These are phyloP conservation scores for Rasamsonia emersonii DNA, from an alignment of 2,329 filamentous ascomycete genomes.

Conservation along the genomic window DNA sequence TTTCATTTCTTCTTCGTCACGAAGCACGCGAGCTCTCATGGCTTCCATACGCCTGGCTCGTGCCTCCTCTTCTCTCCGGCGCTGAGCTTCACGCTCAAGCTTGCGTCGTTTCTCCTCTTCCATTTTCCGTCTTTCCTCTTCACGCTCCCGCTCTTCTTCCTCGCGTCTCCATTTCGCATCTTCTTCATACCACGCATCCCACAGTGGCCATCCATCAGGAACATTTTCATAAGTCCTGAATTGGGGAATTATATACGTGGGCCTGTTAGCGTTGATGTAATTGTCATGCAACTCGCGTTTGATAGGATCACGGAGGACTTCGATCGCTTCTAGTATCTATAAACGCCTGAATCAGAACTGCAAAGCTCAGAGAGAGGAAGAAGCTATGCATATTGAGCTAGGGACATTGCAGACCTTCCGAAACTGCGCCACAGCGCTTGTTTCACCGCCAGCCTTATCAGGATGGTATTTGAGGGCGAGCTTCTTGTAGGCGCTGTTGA, in stretches of 20 bases:
- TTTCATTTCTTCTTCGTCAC: conserved; percentile 9
- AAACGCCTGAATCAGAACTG: neutral
- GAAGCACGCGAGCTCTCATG: conserved; percentile 8
- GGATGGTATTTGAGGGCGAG: conserved; percentile 27
- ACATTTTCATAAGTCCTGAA: conserved; percentile 13
- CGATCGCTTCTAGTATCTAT: conserved; percentile 25
- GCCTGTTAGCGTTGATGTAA: neutral
- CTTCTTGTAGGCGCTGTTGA: conserved; percentile 25
- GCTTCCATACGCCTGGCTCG: conserved; percentile 7
- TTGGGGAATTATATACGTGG: conserved; percentile 1
- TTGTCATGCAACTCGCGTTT: conserved; percentile 16
- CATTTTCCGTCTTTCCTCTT: neutral
- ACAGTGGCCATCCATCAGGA: conserved; percentile 4
- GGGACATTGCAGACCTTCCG: neutral
- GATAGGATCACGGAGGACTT: conserved; percentile 23
- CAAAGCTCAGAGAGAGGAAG: neutral
- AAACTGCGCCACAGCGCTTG: conserved; percentile 1
- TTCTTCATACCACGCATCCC: neutral
- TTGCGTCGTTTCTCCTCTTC: neutral
- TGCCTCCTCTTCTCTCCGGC: neutral
- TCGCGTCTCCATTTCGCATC: conserved; percentile 13
- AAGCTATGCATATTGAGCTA: neutral
- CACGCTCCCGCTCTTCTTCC: conserved; percentile 13
- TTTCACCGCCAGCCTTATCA: conserved; percentile 19
- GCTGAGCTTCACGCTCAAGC: neutral